Evolutionary conservation across 306 rosid species (phyloP), one percentile per base, ranked within the genome.

Genomic region (Lathyrus oleraceus): DNA sequence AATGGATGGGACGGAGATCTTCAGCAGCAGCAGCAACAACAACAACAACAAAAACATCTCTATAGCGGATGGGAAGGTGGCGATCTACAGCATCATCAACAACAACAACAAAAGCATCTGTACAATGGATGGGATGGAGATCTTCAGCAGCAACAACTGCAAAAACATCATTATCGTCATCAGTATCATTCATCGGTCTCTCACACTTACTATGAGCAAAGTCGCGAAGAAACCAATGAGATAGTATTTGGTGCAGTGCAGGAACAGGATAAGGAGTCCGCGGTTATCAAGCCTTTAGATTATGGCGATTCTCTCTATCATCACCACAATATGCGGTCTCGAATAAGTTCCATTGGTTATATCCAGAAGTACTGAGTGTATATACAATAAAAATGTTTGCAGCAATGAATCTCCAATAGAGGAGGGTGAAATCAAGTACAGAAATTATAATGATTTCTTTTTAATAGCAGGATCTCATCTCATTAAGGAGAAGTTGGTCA

Each of bases 191-290:
- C 96, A 2, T 80, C 93, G 4, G 64, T 61, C 59, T 85, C 97
- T 71, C 76, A 84, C 63, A 89, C 96, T 54, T 84, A 66, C 84
- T 87, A 84, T 45, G 87, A 88, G 75, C 87, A 79, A 75, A 85
- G 84, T 81, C 61, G 59, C 10, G 96, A 86, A 77, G 79, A 78
- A 71, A 89, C 89, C 68, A 81, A 73, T 8, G 97, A 89, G 70
- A 76, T 87, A 48, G 70, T 92, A 39, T 89, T 89, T 44, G 97
- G 97, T 70, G 96, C 95, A 27, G 92, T 89, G 72, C 97, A 92
- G 76, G 97, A 87, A 83, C 89, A 84, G 28, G 85, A 51, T 70
- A 82, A 69, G 27, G 83, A 77, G 43, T 48, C 81, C n/a, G 83
- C 52, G 13, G 83, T 81, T 58, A 82, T 85, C 67, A 87, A 85